Evolutionary conservation across 2,329 filamentous ascomycete genomes (phyloP), one percentile per base, ranked within the genome.

Genomic region (Paecilomyces variotii): DNA sequence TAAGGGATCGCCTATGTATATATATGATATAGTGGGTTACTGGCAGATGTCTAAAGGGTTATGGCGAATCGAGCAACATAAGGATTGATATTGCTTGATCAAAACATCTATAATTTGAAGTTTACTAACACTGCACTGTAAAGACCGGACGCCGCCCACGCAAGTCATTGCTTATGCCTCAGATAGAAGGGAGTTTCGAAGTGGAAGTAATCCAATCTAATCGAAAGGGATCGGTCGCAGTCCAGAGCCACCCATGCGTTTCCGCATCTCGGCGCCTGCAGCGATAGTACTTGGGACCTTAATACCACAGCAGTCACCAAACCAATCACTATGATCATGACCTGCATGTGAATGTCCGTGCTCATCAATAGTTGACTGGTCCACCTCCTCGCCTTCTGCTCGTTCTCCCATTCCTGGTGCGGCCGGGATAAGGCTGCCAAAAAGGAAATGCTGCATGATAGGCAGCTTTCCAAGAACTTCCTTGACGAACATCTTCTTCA

Each of bases 401-500:
- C 64, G 63, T 53, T 76, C 77, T 9, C 79, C 76, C 94, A 99
- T 97, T 1, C 85, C 90, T 25, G 90, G 84, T 0, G 81, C 84
- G 0, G 93, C 91, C 0, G 90, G 87, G 1, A 99, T 81, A 55
- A 99, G 75, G 7, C 86, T 88, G 0, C 94, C 94, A 69, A 99
- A 99, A 57, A 99, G 70, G 67, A 99, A 99, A 73, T 99, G 95
- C 76, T 99, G 94, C 91, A 97, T 97, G 51, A 99, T 93, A 0
- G 94, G 94, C 57, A 99, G 73, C 75, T 99, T 99, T 32, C 89
- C 87, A 56, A 99, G 75, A 0, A 99, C 93, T 74, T 99, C 94
- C 49, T 87, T 89, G 56, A 93, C 82, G 70, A 97, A 97, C 95
- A 99, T 99, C 65, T 91, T 89, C 61, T 90, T 84, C 95, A 99